Evolutionary conservation across 139 green algal species (phyloP), one percentile per base, ranked within the genome.

Genomic region (Micromonas pusilla): DNA sequence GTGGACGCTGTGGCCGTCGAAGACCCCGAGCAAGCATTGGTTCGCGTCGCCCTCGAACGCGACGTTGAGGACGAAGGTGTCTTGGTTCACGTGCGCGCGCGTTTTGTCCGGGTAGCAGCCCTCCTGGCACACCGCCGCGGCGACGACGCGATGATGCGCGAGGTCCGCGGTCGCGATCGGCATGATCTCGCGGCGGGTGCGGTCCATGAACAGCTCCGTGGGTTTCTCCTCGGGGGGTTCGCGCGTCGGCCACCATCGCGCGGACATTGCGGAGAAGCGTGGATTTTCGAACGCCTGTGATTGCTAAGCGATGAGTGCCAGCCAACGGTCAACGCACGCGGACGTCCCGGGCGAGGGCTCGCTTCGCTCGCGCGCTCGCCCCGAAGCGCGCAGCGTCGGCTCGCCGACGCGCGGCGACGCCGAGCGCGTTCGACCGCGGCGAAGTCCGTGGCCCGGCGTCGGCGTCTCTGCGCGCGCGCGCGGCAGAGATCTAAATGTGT

Each of bases 11-110:
- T 88, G 84, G 1, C 74, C 94, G 79, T 98, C 94, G 82, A 95
- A 97, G 5, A 97, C 93, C 28, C 82, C 85, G 26, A 89, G 84
- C 52, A 91, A 86, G 63, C 91, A 21, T 21, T 54, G n/a, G 21
- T 68, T 52, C 3, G 31, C 32, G 9, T 57, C 45, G 9, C 45
- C 45, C 45, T 9, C 45, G 45, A 57, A 57, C 45, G 9, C 45
- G 45, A 16, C 16, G 9, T 57, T 72, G 2, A 91, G 84, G 70
- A 84, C 91, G 9, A 91, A 90, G 0, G 85, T 79, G 79, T 98
- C 94, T 85, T 98, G 94, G 79, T 97, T 97, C 13, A 86, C 70
- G 73, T 97, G 97, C 75, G 92, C 79, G 0, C n/a, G n/a, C n/a
- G 88, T 86, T 0, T 85, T 83, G 23, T 97, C 88, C 0, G 94